phyloP scores from a whole-genome alignment of 2,329 filamentous ascomycete genomes.

The Aureobasidium sp. region DNA sequence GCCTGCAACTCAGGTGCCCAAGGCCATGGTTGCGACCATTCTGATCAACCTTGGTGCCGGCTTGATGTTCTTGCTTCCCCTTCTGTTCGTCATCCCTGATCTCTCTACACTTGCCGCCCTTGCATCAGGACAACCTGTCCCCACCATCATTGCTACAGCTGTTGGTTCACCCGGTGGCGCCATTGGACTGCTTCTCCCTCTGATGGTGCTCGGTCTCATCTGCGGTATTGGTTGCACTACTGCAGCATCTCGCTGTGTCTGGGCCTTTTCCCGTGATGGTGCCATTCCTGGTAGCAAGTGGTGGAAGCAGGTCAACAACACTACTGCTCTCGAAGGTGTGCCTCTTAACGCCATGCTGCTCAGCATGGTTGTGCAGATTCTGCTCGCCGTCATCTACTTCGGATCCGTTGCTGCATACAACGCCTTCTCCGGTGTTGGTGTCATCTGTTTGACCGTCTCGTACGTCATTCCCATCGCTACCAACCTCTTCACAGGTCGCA shows the following conservation, averaged over 20 bases:
- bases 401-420: slow-evolving; percentile 62
- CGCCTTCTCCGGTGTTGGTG: slow-evolving; percentile 55
- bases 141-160: slow-evolving; percentile 54
- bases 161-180: slow-evolving; percentile 51
- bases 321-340: slow-evolving; percentile 46
- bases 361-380: slow-evolving; percentile 54
- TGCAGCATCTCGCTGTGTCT: slow-evolving; percentile 57
- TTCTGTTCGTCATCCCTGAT: slow-evolving; percentile 61
- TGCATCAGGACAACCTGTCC: slow-evolving; percentile 53
- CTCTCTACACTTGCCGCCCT: slow-evolving; percentile 40
- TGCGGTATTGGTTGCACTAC: slow-evolving; percentile 64
- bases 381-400: slow-evolving; percentile 60
- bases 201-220: slow-evolving; percentile 57
- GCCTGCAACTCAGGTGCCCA: slow-evolving; percentile 59
- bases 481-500: slow-evolving; percentile 52
- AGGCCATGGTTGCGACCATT: slow-evolving; percentile 60
- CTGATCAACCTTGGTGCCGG: slow-evolving; percentile 58
- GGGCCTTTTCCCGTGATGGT: slow-evolving; percentile 62
- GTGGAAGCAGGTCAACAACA: slow-evolving; percentile 57
- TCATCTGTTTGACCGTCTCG: slow-evolving; percentile 59
- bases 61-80: slow-evolving; percentile 58
- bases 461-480: slow-evolving; percentile 60
- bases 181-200: slow-evolving; percentile 53
- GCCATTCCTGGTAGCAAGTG: slow-evolving; percentile 54
- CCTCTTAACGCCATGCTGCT: slow-evolving; percentile 66